A percentile compares a stretch with the other conserved stretches of the same genome.
phyloP scores from a whole-genome alignment of 1,284 basidiomycete genomes.

The Papiliotrema flavescens region DNA sequence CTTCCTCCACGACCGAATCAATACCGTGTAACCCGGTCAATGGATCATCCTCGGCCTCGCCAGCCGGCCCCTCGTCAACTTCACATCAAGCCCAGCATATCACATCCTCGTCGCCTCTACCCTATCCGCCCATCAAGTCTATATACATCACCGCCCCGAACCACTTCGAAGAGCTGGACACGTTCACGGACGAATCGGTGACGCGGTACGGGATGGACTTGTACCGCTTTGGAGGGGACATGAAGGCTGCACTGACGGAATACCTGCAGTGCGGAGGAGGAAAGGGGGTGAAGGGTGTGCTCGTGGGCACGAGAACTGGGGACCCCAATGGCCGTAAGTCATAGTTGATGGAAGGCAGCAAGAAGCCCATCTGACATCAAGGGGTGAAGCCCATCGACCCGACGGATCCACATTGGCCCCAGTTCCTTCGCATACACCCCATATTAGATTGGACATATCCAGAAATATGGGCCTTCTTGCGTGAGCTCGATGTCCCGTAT shows the following conservation, averaged over 20 bases:
- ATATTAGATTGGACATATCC: conserved; percentile 92
- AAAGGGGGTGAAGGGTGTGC: conserved; percentile 63
- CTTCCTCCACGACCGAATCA: not conserved
- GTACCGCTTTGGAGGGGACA: conserved; percentile 70
- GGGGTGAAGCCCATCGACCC: conserved; percentile 67
- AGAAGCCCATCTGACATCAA: conserved; percentile 13
- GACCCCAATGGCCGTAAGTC: conserved; percentile 89
- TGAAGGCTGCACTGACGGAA: conserved; percentile 72
- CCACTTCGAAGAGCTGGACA: conserved; percentile 79
- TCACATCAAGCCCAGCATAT: not conserved
- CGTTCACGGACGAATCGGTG: conserved; percentile 69
- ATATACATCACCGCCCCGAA: conserved; percentile 88
- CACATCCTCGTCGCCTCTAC: conserved; percentile 4
- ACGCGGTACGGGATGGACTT: conserved; percentile 74
- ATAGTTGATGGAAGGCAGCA: not conserved
- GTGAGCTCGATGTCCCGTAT: conserved; percentile 72
- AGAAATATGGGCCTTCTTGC: conserved; percentile 85
- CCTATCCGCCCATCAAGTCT: conserved; percentile 60
- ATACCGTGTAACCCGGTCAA: not conserved
- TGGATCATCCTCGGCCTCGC: conserved; percentile 10
- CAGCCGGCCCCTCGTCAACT: conserved; percentile 14
- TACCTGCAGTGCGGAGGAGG: conserved; percentile 60
- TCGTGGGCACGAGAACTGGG: conserved; percentile 80
- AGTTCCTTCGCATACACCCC: conserved; percentile 87
- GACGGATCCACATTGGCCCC: conserved; percentile 85